Conservation (phyloP, 1,139 yeast species). For the Pichia sp. region DNA sequence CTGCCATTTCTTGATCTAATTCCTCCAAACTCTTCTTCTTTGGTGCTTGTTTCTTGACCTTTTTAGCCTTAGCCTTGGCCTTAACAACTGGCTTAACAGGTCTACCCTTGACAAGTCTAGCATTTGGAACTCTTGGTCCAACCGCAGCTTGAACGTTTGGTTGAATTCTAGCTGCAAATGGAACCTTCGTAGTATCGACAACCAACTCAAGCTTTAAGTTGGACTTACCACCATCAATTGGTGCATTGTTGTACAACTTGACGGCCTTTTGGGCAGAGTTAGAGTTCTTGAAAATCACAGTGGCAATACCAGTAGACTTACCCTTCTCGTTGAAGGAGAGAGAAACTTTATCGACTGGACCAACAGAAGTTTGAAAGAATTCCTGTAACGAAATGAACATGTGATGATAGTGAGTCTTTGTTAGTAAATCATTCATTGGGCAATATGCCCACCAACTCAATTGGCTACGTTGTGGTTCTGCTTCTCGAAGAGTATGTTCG, state of each 20-base stretch:
- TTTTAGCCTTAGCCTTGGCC: conserved; percentile 17
- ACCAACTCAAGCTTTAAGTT: conserved; percentile 79
- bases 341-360: conserved; percentile 68
- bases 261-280: conserved; percentile 73
- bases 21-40: conserved; percentile 81
- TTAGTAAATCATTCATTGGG: conserved; percentile 18
- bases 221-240: conserved; percentile 81
- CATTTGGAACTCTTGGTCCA: neutral
- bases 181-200: conserved; percentile 75
- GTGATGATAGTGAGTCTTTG: conserved; percentile 1
- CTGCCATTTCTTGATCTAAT: conserved; percentile 92
- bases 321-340: conserved; percentile 85
- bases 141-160: conserved; percentile 28
- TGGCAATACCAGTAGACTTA: conserved; percentile 86
- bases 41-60: conserved; percentile 24
- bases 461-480: too few relatives aligned
- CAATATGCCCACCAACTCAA: neutral
- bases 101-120: conserved; percentile 8
- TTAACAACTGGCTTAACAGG: conserved; percentile 9
- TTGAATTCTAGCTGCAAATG: conserved; percentile 65
- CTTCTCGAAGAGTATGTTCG: too few relatives aligned
- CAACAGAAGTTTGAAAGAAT: conserved; percentile 82
- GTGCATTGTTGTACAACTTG: conserved; percentile 82
- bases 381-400: conserved; percentile 46
- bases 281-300: conserved; percentile 63